Conservation (phyloP, 2,329 filamentous ascomycete genomes). For the Colletotrichum caudatum region DNA sequence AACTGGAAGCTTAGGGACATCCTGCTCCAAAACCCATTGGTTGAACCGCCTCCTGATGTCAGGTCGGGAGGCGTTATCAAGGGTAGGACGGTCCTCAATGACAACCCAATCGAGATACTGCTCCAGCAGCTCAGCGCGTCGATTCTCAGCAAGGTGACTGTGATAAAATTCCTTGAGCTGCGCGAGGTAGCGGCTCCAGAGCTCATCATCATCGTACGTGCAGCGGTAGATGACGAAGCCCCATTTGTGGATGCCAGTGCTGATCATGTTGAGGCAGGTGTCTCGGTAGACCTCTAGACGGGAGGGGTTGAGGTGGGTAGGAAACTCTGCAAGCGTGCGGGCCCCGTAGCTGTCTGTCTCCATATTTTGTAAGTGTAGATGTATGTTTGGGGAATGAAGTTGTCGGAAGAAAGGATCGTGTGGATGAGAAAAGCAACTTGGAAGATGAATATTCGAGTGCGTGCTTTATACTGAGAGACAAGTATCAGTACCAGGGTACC, state of each 20-base stretch:
- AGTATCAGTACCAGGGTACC: too few relatives aligned
- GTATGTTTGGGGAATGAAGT: background rate
- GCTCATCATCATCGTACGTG: constrained; percentile 38
- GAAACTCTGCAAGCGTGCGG: constrained; percentile 13
- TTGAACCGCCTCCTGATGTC: background rate
- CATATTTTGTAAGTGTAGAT: background rate
- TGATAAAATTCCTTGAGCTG: constrained; percentile 14
- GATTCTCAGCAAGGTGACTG: background rate
- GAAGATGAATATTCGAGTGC: background rate
- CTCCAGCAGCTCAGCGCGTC: constrained; percentile 16
- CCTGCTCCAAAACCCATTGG: background rate
- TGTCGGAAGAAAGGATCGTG: background rate
- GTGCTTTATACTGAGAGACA: background rate
- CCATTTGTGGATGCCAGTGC: constrained; percentile 36
- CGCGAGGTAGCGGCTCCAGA: constrained; percentile 28
- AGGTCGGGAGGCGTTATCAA: background rate
- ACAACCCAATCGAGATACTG: constrained; percentile 16
- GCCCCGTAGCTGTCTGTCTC: background rate
- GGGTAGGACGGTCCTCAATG: background rate
- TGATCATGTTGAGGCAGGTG: constrained; percentile 7
- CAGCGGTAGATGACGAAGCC: constrained; percentile 43
- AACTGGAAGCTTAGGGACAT: background rate
- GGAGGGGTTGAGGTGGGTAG: background rate
- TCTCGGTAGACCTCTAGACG: background rate
- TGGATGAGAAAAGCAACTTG: background rate